Base-by-base conservation (phyloP, 176 grass and related monocot species). In the Rhipidocladum racemiflorum region DNA sequence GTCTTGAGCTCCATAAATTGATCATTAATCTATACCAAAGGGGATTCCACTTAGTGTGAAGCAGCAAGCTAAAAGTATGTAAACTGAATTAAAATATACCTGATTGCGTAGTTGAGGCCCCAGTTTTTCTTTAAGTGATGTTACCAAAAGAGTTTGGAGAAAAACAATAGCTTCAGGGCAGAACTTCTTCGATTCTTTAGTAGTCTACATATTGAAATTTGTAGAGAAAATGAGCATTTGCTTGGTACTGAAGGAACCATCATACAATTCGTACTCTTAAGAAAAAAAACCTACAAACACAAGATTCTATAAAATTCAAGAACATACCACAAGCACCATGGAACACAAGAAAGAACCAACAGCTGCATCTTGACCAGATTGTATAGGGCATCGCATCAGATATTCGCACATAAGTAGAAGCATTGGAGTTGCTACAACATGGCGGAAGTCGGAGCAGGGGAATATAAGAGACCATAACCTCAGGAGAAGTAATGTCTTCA, bases 401-500 rank as follows among this genome's bases (percentile, higher is more conserved):
- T 91, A 98, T 86, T 98, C 92, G 0, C 88, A 98, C 78, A 91
- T 89, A 60, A 98, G 81, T 23, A 98, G 78, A 79, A 98, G 90
- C 87, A 89, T 72, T 45, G 95, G 90, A 85, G 95, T 98, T 86
- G 84, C 85, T 24, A 98, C 95, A 36, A 85, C 90, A 83, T 95
- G 95, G 34, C 92, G 92, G 81, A 91, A 95, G 68, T 98, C 95
- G 6, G 92, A 93, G 76, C 90, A 88, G 15, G 95, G 95, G 65
- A 95, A 98, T 90, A 88, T 91, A 51, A 98, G 85, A 72, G 92
- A 91, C 95, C 95, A 98, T 38, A 98, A 80, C 82, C 95, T 94
- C 84, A 98, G 68, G 25, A 98, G 92, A 81, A 94, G 76, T 53
- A 95, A 60, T 56, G 92, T 95, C 89, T 95, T 98, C 81, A 95